A percentile compares a stretch with the other conserved stretches of the same genome.
phyloP scores from a whole-genome alignment of 345 rosid genomes.

The Boechera divaricarpa region DNA sequence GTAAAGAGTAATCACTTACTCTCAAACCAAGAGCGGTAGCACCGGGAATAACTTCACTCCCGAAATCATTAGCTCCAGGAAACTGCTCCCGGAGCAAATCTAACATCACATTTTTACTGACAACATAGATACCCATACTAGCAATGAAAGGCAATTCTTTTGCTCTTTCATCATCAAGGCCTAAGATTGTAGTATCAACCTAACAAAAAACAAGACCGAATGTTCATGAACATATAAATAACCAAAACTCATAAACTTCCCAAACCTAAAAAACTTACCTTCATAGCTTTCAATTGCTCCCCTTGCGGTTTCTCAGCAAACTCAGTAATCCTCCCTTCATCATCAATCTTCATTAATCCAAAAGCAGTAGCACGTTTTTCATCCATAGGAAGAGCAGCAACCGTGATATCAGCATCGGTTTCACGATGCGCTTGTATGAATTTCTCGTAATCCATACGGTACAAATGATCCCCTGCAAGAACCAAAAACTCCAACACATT shows the following conservation, averaged over 20 bases:
- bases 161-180: slow-evolving; percentile 90
- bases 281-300: slow-evolving; percentile 91
- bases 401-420: slow-evolving; percentile 96
- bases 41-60: slow-evolving; percentile 98
- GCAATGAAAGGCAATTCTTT: slow-evolving; percentile 96
- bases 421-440: slow-evolving; percentile 97
- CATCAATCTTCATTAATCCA: slow-evolving; percentile 97
- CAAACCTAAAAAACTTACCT: slow-evolving; percentile 46
- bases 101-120: slow-evolving; percentile 90
- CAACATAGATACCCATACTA: slow-evolving; percentile 98
- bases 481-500: slow-evolving; percentile 87
- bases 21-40: slow-evolving; percentile 91
- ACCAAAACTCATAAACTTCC: background rate
- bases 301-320: slow-evolving; percentile 97
- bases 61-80: slow-evolving; percentile 98
- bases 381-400: slow-evolving; percentile 98
- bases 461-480: slow-evolving; percentile 98
- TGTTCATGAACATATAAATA: background rate
- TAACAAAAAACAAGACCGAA: slow-evolving; percentile 34
- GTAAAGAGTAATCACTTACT: slow-evolving; percentile 49
- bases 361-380: slow-evolving; percentile 91
- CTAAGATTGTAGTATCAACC: slow-evolving; percentile 96
- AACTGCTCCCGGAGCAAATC: slow-evolving; percentile 84
- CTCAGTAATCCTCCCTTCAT: slow-evolving; percentile 91
- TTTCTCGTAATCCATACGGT: slow-evolving; percentile 95